Percentiles rank a stretch among this genome's conserved stretches.
Evolutionary conservation across 2,329 filamentous ascomycete species (phyloP).

Genomic region (Paecilomyces sp.): DNA sequence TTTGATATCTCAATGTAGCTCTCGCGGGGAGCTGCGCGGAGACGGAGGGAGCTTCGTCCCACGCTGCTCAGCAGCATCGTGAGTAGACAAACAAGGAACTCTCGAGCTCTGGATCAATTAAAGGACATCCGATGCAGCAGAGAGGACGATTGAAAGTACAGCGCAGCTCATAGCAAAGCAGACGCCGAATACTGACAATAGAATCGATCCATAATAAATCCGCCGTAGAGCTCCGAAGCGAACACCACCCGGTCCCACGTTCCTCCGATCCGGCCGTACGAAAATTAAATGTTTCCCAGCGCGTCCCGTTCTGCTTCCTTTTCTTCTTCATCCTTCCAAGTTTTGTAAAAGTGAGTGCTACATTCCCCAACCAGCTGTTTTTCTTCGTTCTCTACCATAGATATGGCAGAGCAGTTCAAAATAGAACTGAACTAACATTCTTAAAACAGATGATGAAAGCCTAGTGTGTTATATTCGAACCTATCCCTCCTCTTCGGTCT

Average conservation of each 20-base stretch:
- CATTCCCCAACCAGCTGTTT: slow-evolving; percentile 7
- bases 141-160: slow-evolving; percentile 8
- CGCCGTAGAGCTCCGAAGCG: not conserved
- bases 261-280: not conserved
- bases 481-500: slow-evolving; percentile 57
- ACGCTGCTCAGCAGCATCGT: slow-evolving; percentile 16
- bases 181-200: not conserved
- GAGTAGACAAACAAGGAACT: not conserved
- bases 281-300: slow-evolving; percentile 4
- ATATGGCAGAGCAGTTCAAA: not conserved
- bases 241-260: not conserved
- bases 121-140: not conserved
- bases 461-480: slow-evolving; percentile 91
- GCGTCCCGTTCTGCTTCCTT: slow-evolving; percentile 36
- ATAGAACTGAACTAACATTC: slow-evolving; percentile 6
- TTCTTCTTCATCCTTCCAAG: slow-evolving; percentile 89
- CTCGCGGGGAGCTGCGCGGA: slow-evolving; percentile 16
- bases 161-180: slow-evolving; percentile 6
- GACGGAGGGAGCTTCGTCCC: slow-evolving; percentile 16
- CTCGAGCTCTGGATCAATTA: not conserved
- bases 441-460: slow-evolving; percentile 93
- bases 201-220: not conserved
- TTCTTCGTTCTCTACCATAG: not conserved
- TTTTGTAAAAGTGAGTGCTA: slow-evolving; percentile 84
- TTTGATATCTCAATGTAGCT: slow-evolving; percentile 34